These are phyloP conservation scores for Chara braunii DNA, from an alignment of 139 green algal genomes.

Conservation along the genomic window DNA sequence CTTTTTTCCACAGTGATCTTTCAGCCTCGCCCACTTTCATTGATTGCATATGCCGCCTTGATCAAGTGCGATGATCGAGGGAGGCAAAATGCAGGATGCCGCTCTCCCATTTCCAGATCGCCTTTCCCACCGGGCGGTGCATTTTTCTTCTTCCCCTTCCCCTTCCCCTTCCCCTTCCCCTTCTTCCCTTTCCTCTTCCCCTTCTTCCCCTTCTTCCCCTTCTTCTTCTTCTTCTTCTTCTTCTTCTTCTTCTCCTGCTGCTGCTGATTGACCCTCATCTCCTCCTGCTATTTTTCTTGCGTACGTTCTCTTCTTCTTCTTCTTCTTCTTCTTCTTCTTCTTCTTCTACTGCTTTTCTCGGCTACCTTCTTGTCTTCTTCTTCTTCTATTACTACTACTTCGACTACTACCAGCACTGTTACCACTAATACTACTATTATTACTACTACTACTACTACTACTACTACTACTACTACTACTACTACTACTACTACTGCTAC, in stretches of 20 bases:
- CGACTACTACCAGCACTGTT: neutral
- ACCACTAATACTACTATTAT: neutral
- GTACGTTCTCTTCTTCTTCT: neutral
- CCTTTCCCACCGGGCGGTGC: too few species aligned
- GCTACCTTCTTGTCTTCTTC: neutral
- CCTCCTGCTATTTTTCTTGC: constrained; percentile 13
- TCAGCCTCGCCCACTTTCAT: too few species aligned
- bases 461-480: too few species aligned
- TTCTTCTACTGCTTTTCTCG: constrained; percentile 19
- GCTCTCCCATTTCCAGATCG: too few species aligned
- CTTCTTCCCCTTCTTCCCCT: neutral
- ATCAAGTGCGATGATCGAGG: too few species aligned
- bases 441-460: too few species aligned
- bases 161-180: neutral
- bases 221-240: neutral
- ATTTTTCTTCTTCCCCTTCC: too few species aligned
- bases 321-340: constrained; percentile 14
- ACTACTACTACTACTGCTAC: too few species aligned
- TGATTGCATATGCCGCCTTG: too few species aligned
- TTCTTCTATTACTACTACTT: constrained; percentile 6
- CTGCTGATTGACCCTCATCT: neutral
- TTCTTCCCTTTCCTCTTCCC: neutral
- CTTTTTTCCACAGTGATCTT: too few species aligned
- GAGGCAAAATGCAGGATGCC: too few species aligned
- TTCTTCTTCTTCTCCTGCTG: neutral